Percentiles rank a stretch among this genome's conserved stretches.
Evolutionary conservation across 306 rosid species (phyloP).

Genomic region (Castanea crenata): DNA sequence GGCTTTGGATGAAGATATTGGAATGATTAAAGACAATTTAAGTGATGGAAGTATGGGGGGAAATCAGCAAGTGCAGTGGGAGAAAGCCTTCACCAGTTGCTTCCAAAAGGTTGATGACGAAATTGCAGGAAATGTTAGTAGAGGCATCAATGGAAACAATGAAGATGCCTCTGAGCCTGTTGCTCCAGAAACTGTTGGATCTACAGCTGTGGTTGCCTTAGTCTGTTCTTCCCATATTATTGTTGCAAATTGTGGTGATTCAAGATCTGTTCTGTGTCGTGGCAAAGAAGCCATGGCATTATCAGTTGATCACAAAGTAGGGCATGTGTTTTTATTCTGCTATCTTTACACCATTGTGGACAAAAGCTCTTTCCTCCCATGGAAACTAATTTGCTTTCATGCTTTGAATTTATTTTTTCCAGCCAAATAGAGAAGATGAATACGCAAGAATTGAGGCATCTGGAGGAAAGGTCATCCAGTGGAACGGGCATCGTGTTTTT

Average conservation of each 20-base stretch:
- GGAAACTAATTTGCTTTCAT: neutral
- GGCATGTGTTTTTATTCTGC: neutral
- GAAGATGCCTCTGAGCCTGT: constrained; percentile 38
- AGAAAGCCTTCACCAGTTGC: constrained; percentile 42
- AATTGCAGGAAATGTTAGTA: constrained; percentile 42
- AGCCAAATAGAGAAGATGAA: constrained; percentile 67
- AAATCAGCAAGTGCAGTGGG: constrained; percentile 40
- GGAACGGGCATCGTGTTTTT: constrained; percentile 59
- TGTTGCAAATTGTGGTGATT: constrained; percentile 62
- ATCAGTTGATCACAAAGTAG: constrained; percentile 59
- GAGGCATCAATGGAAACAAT: constrained; percentile 1
- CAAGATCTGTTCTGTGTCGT: constrained; percentile 59
- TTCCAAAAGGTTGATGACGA: constrained; percentile 52
- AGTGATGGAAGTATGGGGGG: constrained; percentile 27
- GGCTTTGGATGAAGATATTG: constrained; percentile 54
- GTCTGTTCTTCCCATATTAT: constrained; percentile 56
- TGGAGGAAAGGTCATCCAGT: constrained; percentile 59
- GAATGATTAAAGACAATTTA: constrained; percentile 16
- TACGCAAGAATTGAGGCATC: constrained; percentile 54
- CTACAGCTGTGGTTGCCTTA: constrained; percentile 56
- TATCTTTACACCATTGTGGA: neutral
- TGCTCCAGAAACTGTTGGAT: constrained; percentile 63
- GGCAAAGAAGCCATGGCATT: constrained; percentile 51
- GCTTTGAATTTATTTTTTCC: constrained; percentile 1
- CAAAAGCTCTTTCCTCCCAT: neutral